Evolutionary conservation across 805 yeast genomes (phyloP).

Genomic region (Ogataea allantospora): DNA sequence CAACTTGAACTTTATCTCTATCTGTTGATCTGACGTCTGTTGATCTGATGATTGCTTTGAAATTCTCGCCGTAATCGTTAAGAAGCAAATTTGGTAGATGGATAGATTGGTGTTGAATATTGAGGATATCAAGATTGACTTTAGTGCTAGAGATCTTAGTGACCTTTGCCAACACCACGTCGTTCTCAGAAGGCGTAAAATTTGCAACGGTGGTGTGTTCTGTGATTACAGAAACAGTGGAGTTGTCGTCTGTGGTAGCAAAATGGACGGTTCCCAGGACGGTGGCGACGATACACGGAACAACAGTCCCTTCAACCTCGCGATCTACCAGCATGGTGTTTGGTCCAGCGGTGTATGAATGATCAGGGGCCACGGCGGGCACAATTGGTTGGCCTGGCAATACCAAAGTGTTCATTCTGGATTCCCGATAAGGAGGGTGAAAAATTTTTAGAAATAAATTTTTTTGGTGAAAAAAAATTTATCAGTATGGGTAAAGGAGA

Average conservation of each 20-base stretch:
- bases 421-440: constrained; percentile 14
- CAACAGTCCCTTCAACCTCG: constrained; percentile 36
- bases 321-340: constrained; percentile 59
- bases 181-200: constrained; percentile 80
- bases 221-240: constrained; percentile 7
- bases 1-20: constrained; percentile 78
- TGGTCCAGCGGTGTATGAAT: constrained; percentile 55
- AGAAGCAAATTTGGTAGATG: constrained; percentile 21
- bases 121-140: constrained; percentile 72
- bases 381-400: constrained; percentile 83
- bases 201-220: constrained; percentile 24
- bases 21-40: constrained; percentile 92
- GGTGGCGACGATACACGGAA: constrained; percentile 52
- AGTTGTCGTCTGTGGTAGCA: constrained; percentile 26
- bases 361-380: constrained; percentile 45
- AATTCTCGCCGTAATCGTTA: constrained; percentile 79
- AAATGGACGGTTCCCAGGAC: constrained; percentile 56
- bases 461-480: constrained; percentile 10
- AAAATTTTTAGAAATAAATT: constrained; percentile 14
- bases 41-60: constrained; percentile 79
- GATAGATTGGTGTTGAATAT: constrained; percentile 26
- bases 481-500: constrained; percentile 18
- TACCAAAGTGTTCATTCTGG: constrained; percentile 42
- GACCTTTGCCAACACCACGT: constrained; percentile 74
- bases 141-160: constrained; percentile 64